phyloP scores from a whole-genome alignment of 2,329 filamentous ascomycete species.

The Paracoccidioides brasiliensis region DNA sequence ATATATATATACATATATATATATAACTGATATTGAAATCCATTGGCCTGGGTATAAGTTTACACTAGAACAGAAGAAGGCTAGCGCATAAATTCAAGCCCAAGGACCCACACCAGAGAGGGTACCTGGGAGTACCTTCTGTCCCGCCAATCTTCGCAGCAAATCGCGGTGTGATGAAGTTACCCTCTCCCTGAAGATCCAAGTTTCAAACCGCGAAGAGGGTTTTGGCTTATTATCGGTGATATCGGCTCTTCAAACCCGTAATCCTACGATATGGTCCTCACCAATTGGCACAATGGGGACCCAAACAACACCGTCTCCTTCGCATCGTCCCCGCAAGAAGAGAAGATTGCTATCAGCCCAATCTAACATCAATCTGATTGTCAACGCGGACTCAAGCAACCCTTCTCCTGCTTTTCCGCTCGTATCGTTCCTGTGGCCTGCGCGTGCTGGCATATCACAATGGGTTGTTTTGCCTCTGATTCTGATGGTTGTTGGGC shows the following conservation, averaged over 20 bases:
- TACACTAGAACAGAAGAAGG: neutral
- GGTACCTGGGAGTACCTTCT: neutral
- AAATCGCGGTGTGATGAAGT: neutral
- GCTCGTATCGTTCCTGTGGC: slow-evolving; percentile 88
- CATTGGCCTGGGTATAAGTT: neutral
- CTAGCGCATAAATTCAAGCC: neutral
- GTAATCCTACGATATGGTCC: neutral
- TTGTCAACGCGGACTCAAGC: slow-evolving; percentile 32
- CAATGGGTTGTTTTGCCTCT: slow-evolving; percentile 87
- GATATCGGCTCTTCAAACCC: neutral
- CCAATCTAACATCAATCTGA: slow-evolving; percentile 30
- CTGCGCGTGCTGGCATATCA: slow-evolving; percentile 64
- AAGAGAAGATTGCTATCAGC: slow-evolving; percentile 28
- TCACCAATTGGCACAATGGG: slow-evolving; percentile 5
- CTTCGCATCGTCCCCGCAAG: slow-evolving; percentile 32
- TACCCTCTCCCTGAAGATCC: no score
- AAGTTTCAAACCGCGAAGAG: no score
- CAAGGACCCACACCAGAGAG: neutral
- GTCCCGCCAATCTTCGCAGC: neutral
- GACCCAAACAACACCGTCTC: slow-evolving; percentile 18
- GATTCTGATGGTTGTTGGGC: slow-evolving; percentile 75
- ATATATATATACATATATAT: no score
- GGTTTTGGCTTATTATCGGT: no score
- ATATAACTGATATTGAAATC: neutral
- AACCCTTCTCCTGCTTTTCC: slow-evolving; percentile 61